Evolutionary conservation across 495 filamentous ascomycete genomes (phyloP).

Genomic region (Daldinia caldariorum): DNA sequence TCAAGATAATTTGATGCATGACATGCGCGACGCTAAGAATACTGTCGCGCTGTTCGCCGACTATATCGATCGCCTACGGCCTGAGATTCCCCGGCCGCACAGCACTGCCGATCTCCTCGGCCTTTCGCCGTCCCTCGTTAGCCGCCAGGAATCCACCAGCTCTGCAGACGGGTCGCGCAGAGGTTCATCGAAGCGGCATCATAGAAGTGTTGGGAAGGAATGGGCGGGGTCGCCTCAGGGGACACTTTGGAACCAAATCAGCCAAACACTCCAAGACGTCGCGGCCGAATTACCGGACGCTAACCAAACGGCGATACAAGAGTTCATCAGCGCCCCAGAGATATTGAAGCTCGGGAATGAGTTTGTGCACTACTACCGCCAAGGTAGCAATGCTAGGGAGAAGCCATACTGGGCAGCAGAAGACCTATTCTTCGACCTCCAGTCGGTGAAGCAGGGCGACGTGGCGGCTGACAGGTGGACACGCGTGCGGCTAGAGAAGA

Average conservation of each 20-base stretch:
- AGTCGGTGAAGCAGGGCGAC: constrained; percentile 44
- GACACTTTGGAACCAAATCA: constrained; percentile 37
- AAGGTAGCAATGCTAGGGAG: constrained; percentile 10
- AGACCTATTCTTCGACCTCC: constrained; percentile 45
- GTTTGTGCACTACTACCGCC: constrained; percentile 33
- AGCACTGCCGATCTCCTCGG: constrained; percentile 1
- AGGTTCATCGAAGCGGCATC: constrained; percentile 14
- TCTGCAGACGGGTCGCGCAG: constrained; percentile 27
- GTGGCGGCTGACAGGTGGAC: constrained; percentile 22
- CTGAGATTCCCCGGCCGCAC: constrained; percentile 31
- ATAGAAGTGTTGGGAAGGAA: constrained; percentile 27
- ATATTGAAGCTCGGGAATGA: constrained; percentile 41
- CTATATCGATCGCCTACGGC: constrained; percentile 55
- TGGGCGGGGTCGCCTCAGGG: constrained; percentile 29
- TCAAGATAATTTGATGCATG: constrained; percentile 34
- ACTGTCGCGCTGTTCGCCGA: constrained; percentile 52
- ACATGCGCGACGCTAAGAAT: constrained; percentile 38
- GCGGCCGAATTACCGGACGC: constrained; percentile 25
- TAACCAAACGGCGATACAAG: constrained; percentile 38
- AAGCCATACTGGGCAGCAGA: constrained; percentile 37
- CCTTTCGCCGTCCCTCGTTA: constrained; percentile 7
- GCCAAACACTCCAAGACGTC: constrained; percentile 30
- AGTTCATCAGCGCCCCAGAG: constrained; percentile 39
- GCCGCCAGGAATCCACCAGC: constrained; percentile 29
- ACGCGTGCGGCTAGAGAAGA: constrained; percentile 21